Conservation (phyloP, 371 early-diverging fungal species). For the Mortierella polycephala region DNA sequence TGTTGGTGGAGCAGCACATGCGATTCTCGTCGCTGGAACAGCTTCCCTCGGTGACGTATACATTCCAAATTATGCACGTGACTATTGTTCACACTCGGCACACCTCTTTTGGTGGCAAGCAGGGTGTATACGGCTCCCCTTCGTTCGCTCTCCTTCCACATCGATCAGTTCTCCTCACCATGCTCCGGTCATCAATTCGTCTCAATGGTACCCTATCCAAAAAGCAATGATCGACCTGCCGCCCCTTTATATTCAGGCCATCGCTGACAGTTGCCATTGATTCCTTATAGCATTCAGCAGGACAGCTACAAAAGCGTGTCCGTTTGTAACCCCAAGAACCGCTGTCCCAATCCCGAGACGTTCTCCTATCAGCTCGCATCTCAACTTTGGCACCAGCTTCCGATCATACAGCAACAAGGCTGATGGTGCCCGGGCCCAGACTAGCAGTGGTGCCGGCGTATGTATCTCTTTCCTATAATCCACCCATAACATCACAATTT, state of each 20-base stretch:
- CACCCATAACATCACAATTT: too few relatives aligned
- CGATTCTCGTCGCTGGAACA: too few relatives aligned
- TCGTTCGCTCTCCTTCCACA: background rate
- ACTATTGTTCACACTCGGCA: too few relatives aligned
- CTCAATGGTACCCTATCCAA: conserved; percentile 13
- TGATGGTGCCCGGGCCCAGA: conserved; percentile 43
- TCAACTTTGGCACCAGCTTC: background rate
- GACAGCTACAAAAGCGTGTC: background rate
- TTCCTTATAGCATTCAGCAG: conserved; percentile 7
- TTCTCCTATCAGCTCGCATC: conserved; percentile 5
- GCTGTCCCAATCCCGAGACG: background rate
- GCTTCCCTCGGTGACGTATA: too few relatives aligned
- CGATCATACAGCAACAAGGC: conserved; percentile 27
- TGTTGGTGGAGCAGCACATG: too few relatives aligned
- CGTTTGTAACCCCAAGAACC: background rate
- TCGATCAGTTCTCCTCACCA: conserved; percentile 2
- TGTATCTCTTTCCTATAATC: background rate
- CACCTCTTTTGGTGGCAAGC: too few relatives aligned
- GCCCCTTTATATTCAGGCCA: too few relatives aligned
- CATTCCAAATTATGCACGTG: too few relatives aligned
- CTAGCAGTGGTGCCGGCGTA: conserved; percentile 39
- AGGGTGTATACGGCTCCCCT: background rate
- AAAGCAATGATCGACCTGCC: background rate
- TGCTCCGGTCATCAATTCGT: conserved; percentile 31
- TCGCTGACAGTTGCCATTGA: background rate